phyloP scores from a whole-genome alignment of 2,329 filamentous ascomycete genomes.

The Cladobotryum mycophilum region DNA sequence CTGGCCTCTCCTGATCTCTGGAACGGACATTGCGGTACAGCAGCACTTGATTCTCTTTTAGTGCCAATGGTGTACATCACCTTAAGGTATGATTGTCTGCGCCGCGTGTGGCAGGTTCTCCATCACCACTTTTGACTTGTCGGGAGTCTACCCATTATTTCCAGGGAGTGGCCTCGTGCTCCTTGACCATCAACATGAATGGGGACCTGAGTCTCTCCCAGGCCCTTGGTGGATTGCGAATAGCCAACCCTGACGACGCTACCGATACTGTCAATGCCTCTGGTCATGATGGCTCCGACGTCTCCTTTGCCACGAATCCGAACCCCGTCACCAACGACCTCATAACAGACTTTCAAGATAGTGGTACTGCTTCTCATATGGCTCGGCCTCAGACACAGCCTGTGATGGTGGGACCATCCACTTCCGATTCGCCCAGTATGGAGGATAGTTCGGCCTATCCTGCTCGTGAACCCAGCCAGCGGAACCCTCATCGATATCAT shows the following conservation, averaged over 20 bases:
- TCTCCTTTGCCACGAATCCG: conserved; percentile 12
- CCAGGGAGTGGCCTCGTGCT: conserved; percentile 11
- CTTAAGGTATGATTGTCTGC: not conserved
- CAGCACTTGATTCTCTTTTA: not conserved
- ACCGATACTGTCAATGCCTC: conserved; percentile 28
- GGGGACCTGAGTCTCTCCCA: conserved; percentile 88
- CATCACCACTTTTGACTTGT: conserved; percentile 10
- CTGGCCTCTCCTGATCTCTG: not conserved
- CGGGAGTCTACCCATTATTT: conserved; percentile 10
- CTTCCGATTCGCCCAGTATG: conserved; percentile 14
- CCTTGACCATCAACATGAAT: conserved; percentile 58
- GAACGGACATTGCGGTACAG: not conserved
- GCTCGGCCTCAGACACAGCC: conserved; percentile 13
- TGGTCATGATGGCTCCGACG: conserved; percentile 19
- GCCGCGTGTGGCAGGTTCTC: not conserved
- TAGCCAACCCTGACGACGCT: conserved; percentile 88
- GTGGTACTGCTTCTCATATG: conserved; percentile 16
- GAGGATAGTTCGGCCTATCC: conserved; percentile 44
- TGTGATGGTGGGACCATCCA: conserved; percentile 10
- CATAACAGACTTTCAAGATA: conserved; percentile 6
- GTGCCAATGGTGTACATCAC: not conserved
- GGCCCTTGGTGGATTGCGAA: conserved; percentile 87
- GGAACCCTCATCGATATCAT: conserved; percentile 35
- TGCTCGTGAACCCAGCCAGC: conserved; percentile 62
- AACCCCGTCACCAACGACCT: conserved; percentile 13